Percentiles rank a stretch among this genome's conserved stretches.
phyloP scores from a whole-genome alignment of 108 stramenopile genomes.

The Schizochytrium sp. region DNA sequence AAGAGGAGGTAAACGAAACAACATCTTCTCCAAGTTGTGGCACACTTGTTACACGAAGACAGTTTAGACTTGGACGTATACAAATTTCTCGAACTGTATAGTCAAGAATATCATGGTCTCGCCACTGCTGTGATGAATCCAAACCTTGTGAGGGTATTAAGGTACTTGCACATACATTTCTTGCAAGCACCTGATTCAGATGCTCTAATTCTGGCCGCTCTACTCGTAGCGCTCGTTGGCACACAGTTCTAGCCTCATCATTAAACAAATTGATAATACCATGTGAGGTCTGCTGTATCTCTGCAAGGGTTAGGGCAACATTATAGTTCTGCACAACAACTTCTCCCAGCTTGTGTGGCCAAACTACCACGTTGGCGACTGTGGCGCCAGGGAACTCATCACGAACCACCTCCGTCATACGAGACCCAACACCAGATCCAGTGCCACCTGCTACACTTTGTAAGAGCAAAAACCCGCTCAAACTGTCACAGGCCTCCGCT shows the following conservation, averaged over 20 bases:
- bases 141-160: background rate
- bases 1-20: background rate
- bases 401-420: constrained; percentile 15
- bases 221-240: background rate
- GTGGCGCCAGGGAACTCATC: constrained; percentile 42
- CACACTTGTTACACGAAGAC: background rate
- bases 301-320: constrained; percentile 6
- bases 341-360: constrained; percentile 28
- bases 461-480: constrained; percentile 13
- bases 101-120: constrained; percentile 9
- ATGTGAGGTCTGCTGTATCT: constrained; percentile 38
- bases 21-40: constrained; percentile 24
- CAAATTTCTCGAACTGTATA: background rate
- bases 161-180: background rate
- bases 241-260: constrained; percentile 24
- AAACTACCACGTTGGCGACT: constrained; percentile 9
- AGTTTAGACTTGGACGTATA: background rate
- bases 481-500: constrained; percentile 27
- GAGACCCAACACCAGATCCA: constrained; percentile 51
- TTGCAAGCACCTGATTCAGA: constrained; percentile 2
- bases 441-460: constrained; percentile 49
- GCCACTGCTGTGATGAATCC: background rate
- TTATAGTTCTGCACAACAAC: constrained; percentile 58
- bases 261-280: constrained; percentile 38
- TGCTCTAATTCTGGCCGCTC: constrained; percentile 54